Evolutionary conservation across 495 filamentous ascomycete species (phyloP).

Genomic region (Penicillium simplicissimum): DNA sequence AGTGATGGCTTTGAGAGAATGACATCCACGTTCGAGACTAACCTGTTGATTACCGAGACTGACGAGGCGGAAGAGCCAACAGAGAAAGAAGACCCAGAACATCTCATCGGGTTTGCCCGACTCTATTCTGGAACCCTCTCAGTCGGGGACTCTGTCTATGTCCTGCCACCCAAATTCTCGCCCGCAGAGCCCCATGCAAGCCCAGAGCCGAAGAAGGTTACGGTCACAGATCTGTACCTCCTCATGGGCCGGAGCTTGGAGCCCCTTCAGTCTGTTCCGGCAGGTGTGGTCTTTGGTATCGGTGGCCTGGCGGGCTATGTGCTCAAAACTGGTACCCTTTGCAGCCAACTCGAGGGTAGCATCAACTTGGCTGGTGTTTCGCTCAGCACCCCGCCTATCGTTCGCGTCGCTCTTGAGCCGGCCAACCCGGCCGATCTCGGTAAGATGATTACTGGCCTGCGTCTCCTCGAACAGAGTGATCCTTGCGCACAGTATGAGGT

Average conservation of each 20-base stretch:
- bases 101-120: constrained; percentile 91
- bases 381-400: constrained; percentile 80
- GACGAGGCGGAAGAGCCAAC: constrained; percentile 44
- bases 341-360: constrained; percentile 82
- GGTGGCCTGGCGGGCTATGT: constrained; percentile 88
- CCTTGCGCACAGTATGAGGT: constrained; percentile 96
- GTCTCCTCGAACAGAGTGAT: constrained; percentile 89
- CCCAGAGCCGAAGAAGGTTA: constrained; percentile 80
- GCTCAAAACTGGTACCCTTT: constrained; percentile 92
- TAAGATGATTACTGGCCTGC: constrained; percentile 89
- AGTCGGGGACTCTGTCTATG: constrained; percentile 88
- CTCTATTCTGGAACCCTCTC: constrained; percentile 88
- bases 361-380: constrained; percentile 89
- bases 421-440: constrained; percentile 82
- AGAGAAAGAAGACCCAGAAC: constrained; percentile 67
- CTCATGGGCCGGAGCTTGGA: constrained; percentile 94
- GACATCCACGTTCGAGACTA: constrained; percentile 55
- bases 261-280: constrained; percentile 78
- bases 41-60: constrained; percentile 47
- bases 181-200: constrained; percentile 73
- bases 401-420: constrained; percentile 91
- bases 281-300: constrained; percentile 95
- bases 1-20: constrained; percentile 45
- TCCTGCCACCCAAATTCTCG: constrained; percentile 87
- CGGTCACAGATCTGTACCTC: constrained; percentile 86